Base-by-base conservation (phyloP, 345 rosid genomes). In the Erysimum cheiranthoides region DNA sequence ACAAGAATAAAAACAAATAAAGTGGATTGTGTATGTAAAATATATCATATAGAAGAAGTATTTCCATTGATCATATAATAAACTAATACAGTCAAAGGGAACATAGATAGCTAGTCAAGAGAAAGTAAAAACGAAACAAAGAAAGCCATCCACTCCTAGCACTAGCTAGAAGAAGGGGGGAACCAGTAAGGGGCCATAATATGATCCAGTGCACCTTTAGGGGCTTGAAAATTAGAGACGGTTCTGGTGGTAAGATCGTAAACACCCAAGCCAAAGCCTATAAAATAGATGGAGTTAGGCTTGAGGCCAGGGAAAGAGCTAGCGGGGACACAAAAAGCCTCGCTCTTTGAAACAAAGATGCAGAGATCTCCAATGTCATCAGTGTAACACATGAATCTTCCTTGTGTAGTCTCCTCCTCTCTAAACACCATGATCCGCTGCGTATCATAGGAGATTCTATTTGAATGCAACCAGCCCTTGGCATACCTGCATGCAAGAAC, bases 331-430 rank as follows among this genome's bases (percentile, higher is more conserved):
- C 42, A 65, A 46, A 65, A 65, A 4, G 57, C 30, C 16, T 46
- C 69, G 11, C 61, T 17, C 21, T 64, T 64, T 10, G 70, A 66
- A 32, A 66, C 6, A 30, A 66, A 49, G 43, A 66, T 49, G 70
- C 70, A 65, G 1, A 65, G 4, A 47, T 65, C 70, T 65, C 57
- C 56, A 47, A 47, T 65, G 42, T 47, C 70, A 32, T 66, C 58
- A 17, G 58, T 66, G 27, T 65, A 65, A 32, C 56, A 17, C 70
- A 66, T 66, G 58, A 49, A 49, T 18, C 17, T 50, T 34, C 46
- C 58, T 21, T 66, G 32, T 34, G 11, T 47, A 11, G 70, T 66
- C 9, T 46, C 50, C 46, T 66, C 71, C 34, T 66, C 71, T 50
- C 70, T 47, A 47, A 66, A 66, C 18, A 49, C 59, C 70, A 49